Percentiles rank a stretch among this genome's conserved stretches.
Conservation (phyloP, 23 red algal species). For the Gracilariopsis chorda region DNA sequence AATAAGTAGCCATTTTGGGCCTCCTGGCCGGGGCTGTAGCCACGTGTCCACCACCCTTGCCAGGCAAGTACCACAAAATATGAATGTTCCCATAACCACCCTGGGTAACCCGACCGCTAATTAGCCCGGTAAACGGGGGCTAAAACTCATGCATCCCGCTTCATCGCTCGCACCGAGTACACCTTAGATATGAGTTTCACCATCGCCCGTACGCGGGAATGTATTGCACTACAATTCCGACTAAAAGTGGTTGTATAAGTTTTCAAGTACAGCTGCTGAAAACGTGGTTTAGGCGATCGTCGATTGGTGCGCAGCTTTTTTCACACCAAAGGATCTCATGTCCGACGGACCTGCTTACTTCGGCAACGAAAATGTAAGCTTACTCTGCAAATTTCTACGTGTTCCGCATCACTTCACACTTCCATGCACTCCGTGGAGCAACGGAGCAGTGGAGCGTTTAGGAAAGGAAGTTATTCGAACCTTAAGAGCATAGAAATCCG, state of each 20-base stretch:
- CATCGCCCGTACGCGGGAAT: too few relatives aligned
- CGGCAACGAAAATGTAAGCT: not conserved
- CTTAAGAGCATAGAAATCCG: not conserved
- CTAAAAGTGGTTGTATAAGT: not conserved
- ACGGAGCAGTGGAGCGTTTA: not conserved
- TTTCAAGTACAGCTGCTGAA: not conserved
- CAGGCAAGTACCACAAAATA: too few relatives aligned
- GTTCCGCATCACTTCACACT: not conserved
- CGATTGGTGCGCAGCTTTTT: not conserved
- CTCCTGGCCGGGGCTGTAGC: too few relatives aligned
- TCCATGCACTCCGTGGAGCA: not conserved
- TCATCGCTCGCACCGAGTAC: too few relatives aligned
- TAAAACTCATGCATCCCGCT: too few relatives aligned
- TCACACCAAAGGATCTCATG: not conserved
- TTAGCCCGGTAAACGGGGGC: too few relatives aligned
- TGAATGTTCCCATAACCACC: too few relatives aligned
- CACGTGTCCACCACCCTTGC: too few relatives aligned
- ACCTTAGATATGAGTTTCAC: too few relatives aligned
- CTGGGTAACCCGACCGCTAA: too few relatives aligned
- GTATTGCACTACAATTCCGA: constrained; percentile 12
- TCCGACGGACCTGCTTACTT: not conserved
- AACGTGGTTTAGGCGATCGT: not conserved
- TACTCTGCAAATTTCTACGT: not conserved
- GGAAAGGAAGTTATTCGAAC: not conserved
- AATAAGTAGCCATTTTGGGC: too few relatives aligned